phyloP scores from a whole-genome alignment of 2,329 filamentous ascomycete species.

The Fusarium continuum region DNA sequence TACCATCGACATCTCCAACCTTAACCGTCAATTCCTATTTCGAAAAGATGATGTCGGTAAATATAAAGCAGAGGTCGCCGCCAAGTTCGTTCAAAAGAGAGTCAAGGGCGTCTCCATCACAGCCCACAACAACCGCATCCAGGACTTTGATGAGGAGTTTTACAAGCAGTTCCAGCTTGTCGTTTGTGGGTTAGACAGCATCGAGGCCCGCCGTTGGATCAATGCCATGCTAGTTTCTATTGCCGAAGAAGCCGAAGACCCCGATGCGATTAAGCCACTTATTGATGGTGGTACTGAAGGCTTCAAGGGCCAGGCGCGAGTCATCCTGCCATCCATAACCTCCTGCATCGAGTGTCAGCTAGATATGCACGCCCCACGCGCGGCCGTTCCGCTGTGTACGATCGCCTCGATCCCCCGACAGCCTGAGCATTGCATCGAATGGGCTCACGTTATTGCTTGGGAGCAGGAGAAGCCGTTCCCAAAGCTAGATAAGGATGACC shows the following conservation, averaged over 20 bases:
- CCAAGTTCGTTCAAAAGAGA: slow-evolving; percentile 87
- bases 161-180: slow-evolving; percentile 97
- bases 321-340: slow-evolving; percentile 90
- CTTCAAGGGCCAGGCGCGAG: slow-evolving; percentile 95
- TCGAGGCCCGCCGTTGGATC: slow-evolving; percentile 98
- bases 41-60: slow-evolving; percentile 90
- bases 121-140: slow-evolving; percentile 92
- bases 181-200: slow-evolving; percentile 94
- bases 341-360: slow-evolving; percentile 98
- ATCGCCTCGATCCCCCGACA: slow-evolving; percentile 96
- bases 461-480: slow-evolving; percentile 85
- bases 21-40: slow-evolving; percentile 98
- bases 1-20: slow-evolving; percentile 97
- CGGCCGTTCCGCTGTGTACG: slow-evolving; percentile 96
- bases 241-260: slow-evolving; percentile 79
- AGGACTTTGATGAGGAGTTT: slow-evolving; percentile 95
- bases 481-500: slow-evolving; percentile 91
- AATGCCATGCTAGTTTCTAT: slow-evolving; percentile 92
- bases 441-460: slow-evolving; percentile 99
- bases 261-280: slow-evolving; percentile 88
- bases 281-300: slow-evolving; percentile 98
- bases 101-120: slow-evolving; percentile 94
- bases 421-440: slow-evolving; percentile 97
- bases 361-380: slow-evolving; percentile 97
- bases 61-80: slow-evolving; percentile 92